Evolutionary conservation across 2,329 filamentous ascomycete species (phyloP).

Genomic region (Periconia sp.): DNA sequence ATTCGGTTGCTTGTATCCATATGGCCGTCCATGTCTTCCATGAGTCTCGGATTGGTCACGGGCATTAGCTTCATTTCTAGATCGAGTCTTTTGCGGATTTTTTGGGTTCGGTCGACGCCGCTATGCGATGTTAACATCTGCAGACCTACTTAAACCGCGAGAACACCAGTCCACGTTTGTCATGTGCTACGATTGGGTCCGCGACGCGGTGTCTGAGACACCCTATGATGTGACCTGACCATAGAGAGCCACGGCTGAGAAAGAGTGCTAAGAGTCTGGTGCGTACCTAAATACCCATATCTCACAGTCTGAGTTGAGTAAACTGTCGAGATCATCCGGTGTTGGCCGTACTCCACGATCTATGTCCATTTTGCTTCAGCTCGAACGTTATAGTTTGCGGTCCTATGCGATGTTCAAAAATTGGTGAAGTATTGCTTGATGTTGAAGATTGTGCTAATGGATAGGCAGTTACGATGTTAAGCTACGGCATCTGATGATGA

Average conservation of each 20-base stretch:
- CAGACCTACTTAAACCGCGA: no score
- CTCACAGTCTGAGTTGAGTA: not conserved
- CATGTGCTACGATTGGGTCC: no score
- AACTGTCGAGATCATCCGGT: not conserved
- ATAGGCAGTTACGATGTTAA: no score
- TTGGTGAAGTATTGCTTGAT: not conserved
- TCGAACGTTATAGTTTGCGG: not conserved
- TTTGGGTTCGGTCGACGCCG: constrained; percentile 4
- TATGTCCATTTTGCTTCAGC: not conserved
- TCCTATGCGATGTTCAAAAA: not conserved
- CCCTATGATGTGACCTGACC: no score
- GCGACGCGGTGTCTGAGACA: no score
- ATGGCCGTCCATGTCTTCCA: constrained; percentile 2
- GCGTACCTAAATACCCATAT: not conserved
- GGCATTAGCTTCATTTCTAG: constrained; percentile 9
- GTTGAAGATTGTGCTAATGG: constrained; percentile 1
- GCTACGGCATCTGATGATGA: no score
- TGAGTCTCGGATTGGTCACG: constrained; percentile 4
- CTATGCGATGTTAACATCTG: no score
- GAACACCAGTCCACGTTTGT: no score
- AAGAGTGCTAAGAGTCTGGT: no score
- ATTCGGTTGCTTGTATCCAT: constrained; percentile 2
- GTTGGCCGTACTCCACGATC: not conserved
- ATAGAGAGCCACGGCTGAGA: no score
- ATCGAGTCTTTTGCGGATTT: constrained; percentile 10